Evolutionary conservation across 2,329 filamentous ascomycete genomes (phyloP).

Genomic region (Aspergillus caelatus): DNA sequence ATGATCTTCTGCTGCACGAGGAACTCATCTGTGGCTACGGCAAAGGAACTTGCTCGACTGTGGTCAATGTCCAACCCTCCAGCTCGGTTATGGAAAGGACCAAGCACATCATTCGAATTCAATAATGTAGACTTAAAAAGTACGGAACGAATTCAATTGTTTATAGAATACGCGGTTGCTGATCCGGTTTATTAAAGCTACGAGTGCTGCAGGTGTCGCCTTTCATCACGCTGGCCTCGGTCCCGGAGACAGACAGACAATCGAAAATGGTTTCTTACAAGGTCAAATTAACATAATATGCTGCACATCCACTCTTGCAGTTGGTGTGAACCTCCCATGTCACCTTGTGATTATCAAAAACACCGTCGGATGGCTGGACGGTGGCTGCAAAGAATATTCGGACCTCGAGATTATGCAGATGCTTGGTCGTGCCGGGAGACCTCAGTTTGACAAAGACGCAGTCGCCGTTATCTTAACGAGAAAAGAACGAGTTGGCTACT

Average conservation of each 20-base stretch:
- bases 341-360: constrained; percentile 84
- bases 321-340: constrained; percentile 82
- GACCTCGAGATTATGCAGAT: constrained; percentile 90
- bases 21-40: constrained; percentile 69
- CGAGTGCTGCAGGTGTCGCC: constrained; percentile 64
- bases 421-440: constrained; percentile 80
- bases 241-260: constrained; percentile 61
- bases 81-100: constrained; percentile 66
- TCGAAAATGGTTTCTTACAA: constrained; percentile 70
- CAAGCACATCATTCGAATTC: constrained; percentile 55
- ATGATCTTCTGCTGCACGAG: constrained; percentile 83
- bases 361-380: constrained; percentile 67
- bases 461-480: constrained; percentile 79
- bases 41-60: constrained; percentile 66
- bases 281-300: constrained; percentile 80
- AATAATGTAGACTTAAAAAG: constrained; percentile 63
- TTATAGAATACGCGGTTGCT: constrained; percentile 3
- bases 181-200: constrained; percentile 37
- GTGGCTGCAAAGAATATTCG: constrained; percentile 68
- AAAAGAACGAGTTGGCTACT: constrained; percentile 64
- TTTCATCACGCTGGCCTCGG: constrained; percentile 82
- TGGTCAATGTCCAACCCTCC: constrained; percentile 58
- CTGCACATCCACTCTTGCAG: constrained; percentile 81
- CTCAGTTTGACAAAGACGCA: constrained; percentile 78
- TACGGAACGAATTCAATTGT: constrained; percentile 33